Evolutionary conservation across 163 green algal species (phyloP).

Genomic region (Botryococcus braunii): DNA sequence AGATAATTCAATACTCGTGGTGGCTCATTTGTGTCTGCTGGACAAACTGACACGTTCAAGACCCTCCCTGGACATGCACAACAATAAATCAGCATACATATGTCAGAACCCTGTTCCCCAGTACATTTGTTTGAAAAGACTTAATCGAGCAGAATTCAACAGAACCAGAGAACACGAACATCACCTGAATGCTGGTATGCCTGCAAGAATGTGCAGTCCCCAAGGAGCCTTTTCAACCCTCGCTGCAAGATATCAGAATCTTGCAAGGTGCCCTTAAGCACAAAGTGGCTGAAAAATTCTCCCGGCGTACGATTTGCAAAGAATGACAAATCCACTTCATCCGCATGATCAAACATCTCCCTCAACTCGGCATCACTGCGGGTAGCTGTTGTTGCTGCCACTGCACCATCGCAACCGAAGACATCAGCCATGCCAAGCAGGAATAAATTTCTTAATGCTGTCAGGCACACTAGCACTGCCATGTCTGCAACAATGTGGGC

Average conservation of each 20-base stretch:
- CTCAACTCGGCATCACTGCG: slow-evolving; percentile 71
- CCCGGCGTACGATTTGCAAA: slow-evolving; percentile 65
- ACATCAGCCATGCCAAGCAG: background rate
- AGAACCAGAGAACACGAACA: background rate
- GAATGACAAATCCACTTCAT: slow-evolving; percentile 75
- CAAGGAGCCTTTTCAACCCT: slow-evolving; percentile 66
- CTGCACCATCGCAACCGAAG: slow-evolving; percentile 18
- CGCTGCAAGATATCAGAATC: slow-evolving; percentile 71
- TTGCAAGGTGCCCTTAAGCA: slow-evolving; percentile 50
- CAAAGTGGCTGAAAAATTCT: slow-evolving; percentile 57
- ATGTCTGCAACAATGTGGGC: too few relatives aligned
- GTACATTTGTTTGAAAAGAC: background rate
- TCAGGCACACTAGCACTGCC: too few relatives aligned
- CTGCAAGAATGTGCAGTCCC: slow-evolving; percentile 77
- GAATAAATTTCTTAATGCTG: too few relatives aligned
- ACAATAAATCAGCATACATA: background rate
- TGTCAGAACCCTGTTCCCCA: background rate
- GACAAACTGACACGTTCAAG: slow-evolving; percentile 82
- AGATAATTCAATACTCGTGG: slow-evolving; percentile 97
- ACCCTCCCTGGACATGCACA: slow-evolving; percentile 61
- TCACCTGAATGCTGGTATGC: slow-evolving; percentile 72
- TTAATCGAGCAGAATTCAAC: background rate
- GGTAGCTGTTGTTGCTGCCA: slow-evolving; percentile 60
- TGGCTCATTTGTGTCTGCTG: slow-evolving; percentile 77
- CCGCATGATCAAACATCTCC: slow-evolving; percentile 43